Base-by-base conservation (phyloP, 371 early-diverging fungal genomes). In the Saksenaea oblongispora region DNA sequence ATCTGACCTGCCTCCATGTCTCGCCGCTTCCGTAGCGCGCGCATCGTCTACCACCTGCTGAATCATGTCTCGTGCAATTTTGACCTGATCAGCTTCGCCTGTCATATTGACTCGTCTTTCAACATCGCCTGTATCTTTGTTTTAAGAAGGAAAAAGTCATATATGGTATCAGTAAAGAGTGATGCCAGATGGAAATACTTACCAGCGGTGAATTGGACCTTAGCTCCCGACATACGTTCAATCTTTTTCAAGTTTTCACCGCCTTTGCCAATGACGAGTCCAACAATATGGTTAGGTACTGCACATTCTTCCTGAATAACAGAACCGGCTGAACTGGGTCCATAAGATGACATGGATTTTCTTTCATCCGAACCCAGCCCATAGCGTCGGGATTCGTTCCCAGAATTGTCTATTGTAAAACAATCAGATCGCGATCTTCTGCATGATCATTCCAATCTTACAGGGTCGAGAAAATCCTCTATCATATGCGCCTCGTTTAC, bases 181-280 rank as follows among this genome's bases (percentile, higher is more conserved):
- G n/a, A 8, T 41, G 15, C 4, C 2, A 11, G 27, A 15, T 15
- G 28, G 15, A 37, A 36, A 59, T 24, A 9, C 31, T 65, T 73
- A 84, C 89, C 90, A 71, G 78, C 81, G 10, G 83, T 73, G 71
- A 94, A 86, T 68, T 91, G 91, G 13, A 94, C 83, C 53, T 82
- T 83, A 34, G 87, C 87, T 36, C 88, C 88, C n/a, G 87, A 81
- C 54, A 83, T 78, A 31, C 85, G 76, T 73, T 95, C 93, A 63
- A 95, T 91, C 34, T 87, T 75, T 69, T 91, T 89, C 60, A 95
- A 72, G 70, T 88, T 92, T 56, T 92, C 93, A 11, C 95, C 95
- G 17, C 87, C 87, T 39, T 89, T 82, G 9, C 95, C 95, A 72
- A 95, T 96, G 42, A 96, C 84, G 47, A 94, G 67, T 3, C 95